Evolutionary conservation across 495 filamentous ascomycete genomes (phyloP), one percentile per base, ranked within the genome.

Genomic region (Penicillium longicatenatum): DNA sequence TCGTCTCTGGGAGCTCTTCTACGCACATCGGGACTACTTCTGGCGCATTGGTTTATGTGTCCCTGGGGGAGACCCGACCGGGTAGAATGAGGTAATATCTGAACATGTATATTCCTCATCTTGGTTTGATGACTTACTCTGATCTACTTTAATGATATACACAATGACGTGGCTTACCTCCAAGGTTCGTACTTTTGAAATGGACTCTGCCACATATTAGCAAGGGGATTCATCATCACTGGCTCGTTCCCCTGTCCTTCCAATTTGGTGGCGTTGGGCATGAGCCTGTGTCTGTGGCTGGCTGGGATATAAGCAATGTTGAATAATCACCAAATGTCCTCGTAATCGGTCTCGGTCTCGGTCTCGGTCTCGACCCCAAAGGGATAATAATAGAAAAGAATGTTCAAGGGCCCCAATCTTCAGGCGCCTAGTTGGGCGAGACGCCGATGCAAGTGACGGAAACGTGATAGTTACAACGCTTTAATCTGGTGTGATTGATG

Each of bases 21-120:
- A 92, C 75, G 88, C 93, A 16, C 94, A 98, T 76, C 79, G 94
- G 52, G 94, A 98, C 73, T 98, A 98, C 67, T 98, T 98, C 70
- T 94, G 92, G 89, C 75, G 94, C 31, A 65, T 98, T 57, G 94
- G 94, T 0, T 73, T 98, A 43, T 98, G 94, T 75, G 77, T 97
- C 6, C 93, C 93, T 3, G 89, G 89, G 5, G 90, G 89, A 2
- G 91, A 92, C 72, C 87, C 87, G 26, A 70, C 67, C 22, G 66
- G 52, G 20, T 54, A 26, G 19, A 9, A 10, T n/a, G n/a, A n/a
- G n/a, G 17, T 35, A 10, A n/a, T 39, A 20, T 12, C 8, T 33
- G 31, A 35, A 11, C 12, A 35, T 14, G 31, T 9, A 35, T 35
- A 4, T 26, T 26, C 26, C 26, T 26, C 4, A 6, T 26, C 7